phyloP scores from a whole-genome alignment of 2,329 filamentous ascomycete species.

The Trichoderma sp. region DNA sequence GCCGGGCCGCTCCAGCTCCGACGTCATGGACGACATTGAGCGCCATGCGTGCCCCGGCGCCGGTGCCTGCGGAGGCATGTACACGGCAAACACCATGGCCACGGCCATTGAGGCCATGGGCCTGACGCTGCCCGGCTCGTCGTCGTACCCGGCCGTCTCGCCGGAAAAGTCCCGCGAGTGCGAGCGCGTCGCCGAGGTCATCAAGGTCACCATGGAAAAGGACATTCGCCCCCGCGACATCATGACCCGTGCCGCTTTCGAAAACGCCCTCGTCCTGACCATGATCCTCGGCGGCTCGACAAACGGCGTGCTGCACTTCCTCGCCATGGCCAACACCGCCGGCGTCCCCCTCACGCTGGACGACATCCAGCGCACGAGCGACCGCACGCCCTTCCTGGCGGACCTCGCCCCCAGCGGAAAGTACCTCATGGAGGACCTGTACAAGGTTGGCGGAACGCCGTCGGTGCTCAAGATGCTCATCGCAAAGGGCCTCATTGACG shows the following conservation, averaged over 20 bases:
- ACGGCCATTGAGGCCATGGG: constrained; percentile 88
- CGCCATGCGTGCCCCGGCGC: constrained; percentile 65
- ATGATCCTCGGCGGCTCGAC: constrained; percentile 91
- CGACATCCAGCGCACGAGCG: constrained; percentile 77
- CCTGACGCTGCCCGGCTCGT: constrained; percentile 79
- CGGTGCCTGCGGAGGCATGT: constrained; percentile 81
- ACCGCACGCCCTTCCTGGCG: constrained; percentile 83
- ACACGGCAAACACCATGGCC: constrained; percentile 90
- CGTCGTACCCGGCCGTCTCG: constrained; percentile 76
- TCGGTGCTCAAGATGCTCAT: constrained; percentile 84
- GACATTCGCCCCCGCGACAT: constrained; percentile 81
- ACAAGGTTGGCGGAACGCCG: constrained; percentile 81
- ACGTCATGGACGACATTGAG: constrained; percentile 84
- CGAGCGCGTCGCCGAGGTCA: constrained; percentile 75
- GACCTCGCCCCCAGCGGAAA: constrained; percentile 82
- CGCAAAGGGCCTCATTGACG: constrained; percentile 73
- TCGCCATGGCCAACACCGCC: constrained; percentile 87
- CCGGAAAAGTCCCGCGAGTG: constrained; percentile 88
- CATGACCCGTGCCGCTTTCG: constrained; percentile 76
- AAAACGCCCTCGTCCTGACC: constrained; percentile 86
- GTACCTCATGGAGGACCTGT: constrained; percentile 87
- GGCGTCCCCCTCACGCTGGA: constrained; percentile 76
- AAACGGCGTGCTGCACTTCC: constrained; percentile 84
- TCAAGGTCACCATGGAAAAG: constrained; percentile 76
- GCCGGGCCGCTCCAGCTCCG: constrained; percentile 67